A percentile compares a stretch with the other conserved stretches of the same genome.
Conservation (phyloP, 2,329 filamentous ascomycete genomes). For the Claviceps spartinae region DNA sequence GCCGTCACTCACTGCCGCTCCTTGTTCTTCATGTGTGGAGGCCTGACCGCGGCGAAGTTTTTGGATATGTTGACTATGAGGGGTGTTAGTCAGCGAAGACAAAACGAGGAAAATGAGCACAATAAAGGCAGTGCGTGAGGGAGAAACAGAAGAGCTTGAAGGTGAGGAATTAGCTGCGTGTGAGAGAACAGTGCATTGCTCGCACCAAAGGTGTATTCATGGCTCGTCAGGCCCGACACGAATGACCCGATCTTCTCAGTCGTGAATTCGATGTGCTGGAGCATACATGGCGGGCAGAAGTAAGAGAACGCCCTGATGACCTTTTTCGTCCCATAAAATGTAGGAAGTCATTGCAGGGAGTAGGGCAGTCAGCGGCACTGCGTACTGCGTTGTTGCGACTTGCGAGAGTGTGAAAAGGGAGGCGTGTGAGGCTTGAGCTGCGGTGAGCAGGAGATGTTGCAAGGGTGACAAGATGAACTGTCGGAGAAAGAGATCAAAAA, state of each 20-base stretch:
- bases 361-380: too few relatives aligned
- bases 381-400: not conserved
- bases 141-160: not conserved
- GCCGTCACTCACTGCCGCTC: slow-evolving; percentile 5
- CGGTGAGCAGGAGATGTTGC: not conserved
- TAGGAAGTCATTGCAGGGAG: slow-evolving; percentile 10
- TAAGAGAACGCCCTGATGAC: slow-evolving; percentile 30
- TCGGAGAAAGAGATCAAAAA: not conserved
- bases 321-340: slow-evolving; percentile 27
- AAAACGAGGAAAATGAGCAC: too few relatives aligned
- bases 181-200: slow-evolving; percentile 14
- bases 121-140: not conserved
- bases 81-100: not conserved
- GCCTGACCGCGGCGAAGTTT: slow-evolving; percentile 27
- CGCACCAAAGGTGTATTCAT: slow-evolving; percentile 27
- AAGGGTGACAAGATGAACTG: not conserved
- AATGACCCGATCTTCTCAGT: slow-evolving; percentile 21
- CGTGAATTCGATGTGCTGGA: slow-evolving; percentile 22
- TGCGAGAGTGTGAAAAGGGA: not conserved
- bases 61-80: slow-evolving; percentile 30
- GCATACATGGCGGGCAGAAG: slow-evolving; percentile 21
- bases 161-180: not conserved
- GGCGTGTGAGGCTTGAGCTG: not conserved
- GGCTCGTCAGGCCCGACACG: slow-evolving; percentile 21
- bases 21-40: slow-evolving; percentile 9